Evolutionary conservation across 257 asterid genomes (phyloP).

Genomic region (Solanum virginianum): DNA sequence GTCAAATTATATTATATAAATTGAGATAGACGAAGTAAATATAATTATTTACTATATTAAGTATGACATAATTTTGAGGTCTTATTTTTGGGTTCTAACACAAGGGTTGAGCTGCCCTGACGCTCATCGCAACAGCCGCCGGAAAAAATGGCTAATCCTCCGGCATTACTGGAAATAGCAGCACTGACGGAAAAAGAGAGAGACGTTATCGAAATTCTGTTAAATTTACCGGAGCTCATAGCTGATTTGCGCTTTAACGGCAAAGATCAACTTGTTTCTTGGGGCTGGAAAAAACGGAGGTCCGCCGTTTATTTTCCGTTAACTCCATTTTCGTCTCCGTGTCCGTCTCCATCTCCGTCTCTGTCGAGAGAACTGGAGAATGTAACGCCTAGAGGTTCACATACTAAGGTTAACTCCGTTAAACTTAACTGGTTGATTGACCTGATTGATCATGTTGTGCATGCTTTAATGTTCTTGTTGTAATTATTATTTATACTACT

Average conservation of each 20-base stretch:
- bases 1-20: too few relatives aligned
- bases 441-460: not conserved
- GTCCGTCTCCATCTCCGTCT: not conserved
- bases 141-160: not conserved
- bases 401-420: not conserved
- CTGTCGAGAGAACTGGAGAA: not conserved
- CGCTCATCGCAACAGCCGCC: not conserved
- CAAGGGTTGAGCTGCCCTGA: not conserved
- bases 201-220: not conserved
- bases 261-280: not conserved
- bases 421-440: not conserved
- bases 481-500: not conserved
- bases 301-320: not conserved
- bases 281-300: not conserved
- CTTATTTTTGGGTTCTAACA: not conserved
- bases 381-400: not conserved
- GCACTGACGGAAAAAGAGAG: not conserved
- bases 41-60: too few relatives aligned
- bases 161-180: not conserved
- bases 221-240: not conserved
- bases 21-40: too few relatives aligned
- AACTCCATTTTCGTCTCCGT: not conserved
- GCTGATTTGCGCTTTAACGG: not conserved
- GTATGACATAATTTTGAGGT: not conserved
- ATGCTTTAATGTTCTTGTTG: not conserved